These are phyloP conservation scores for Iris pallida DNA, from an alignment of 116 monocot species.

Conservation along the genomic window DNA sequence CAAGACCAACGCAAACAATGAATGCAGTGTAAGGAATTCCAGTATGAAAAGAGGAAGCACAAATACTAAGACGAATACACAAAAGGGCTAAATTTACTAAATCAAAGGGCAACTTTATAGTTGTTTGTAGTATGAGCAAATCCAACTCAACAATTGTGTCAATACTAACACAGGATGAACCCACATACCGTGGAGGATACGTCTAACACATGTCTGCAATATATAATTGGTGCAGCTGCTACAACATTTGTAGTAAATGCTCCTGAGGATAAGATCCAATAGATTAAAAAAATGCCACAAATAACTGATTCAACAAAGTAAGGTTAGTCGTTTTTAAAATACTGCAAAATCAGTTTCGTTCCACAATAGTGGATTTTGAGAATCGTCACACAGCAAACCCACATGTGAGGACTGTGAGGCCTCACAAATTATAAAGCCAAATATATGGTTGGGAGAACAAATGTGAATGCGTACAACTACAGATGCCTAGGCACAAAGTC, in stretches of 20 bases:
- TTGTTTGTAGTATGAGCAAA: not conserved
- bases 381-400: not conserved
- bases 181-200: slow-evolving; percentile 45
- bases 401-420: too few species aligned
- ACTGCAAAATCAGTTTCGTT: not conserved
- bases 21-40: not conserved
- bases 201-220: slow-evolving; percentile 57
- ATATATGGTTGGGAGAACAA: too few species aligned
- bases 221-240: slow-evolving; percentile 88
- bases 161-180: not conserved
- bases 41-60: not conserved
- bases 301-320: not conserved
- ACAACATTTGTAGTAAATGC: slow-evolving; percentile 88
- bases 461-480: too few species aligned
- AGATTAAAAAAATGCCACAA: too few species aligned
- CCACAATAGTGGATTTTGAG: not conserved
- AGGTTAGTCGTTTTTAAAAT: not conserved
- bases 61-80: slow-evolving; percentile 1
- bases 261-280: slow-evolving; percentile 29
- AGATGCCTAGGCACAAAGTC: too few species aligned
- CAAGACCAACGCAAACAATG: not conserved
- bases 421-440: too few species aligned
- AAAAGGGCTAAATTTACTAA: not conserved
- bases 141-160: not conserved
- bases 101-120: not conserved